A percentile compares a stretch with the other conserved stretches of the same genome.
Conservation (phyloP, 345 rosid genomes). For the Populus simonii region DNA sequence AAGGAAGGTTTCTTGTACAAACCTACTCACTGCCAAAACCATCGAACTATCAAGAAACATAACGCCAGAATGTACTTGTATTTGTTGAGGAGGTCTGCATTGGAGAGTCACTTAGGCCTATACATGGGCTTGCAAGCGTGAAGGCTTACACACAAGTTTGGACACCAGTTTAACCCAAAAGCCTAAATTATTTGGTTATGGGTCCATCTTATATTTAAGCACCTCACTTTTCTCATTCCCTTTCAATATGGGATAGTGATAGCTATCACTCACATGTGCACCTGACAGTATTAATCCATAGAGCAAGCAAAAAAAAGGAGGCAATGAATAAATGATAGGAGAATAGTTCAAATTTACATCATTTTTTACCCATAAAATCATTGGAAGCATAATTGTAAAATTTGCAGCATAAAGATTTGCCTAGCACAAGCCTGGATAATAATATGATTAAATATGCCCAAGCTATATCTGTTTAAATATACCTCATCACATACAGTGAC, state of each 20-base stretch:
- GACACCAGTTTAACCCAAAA: too few species aligned
- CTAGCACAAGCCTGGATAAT: background rate
- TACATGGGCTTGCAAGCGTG: too few species aligned
- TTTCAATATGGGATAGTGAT: too few species aligned
- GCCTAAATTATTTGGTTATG: too few species aligned
- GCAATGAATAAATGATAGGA: background rate
- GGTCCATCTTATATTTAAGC: too few species aligned
- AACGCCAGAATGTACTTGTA: background rate
- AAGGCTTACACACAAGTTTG: too few species aligned
- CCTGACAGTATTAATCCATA: background rate
- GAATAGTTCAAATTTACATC: background rate
- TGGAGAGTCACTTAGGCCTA: too few species aligned
- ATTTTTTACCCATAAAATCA: background rate
- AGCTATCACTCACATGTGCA: too few species aligned
- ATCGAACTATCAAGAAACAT: background rate
- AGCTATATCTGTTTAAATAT: background rate
- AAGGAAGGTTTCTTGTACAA: background rate
- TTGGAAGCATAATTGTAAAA: background rate
- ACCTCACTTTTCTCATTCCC: too few species aligned
- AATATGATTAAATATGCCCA: background rate
- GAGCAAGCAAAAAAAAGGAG: background rate
- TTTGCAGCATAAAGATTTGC: background rate
- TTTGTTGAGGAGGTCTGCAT: too few species aligned
- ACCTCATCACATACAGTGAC: background rate
- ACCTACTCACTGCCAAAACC: background rate